Evolutionary conservation across 768 basidiomycete species (phyloP), one percentile per base, ranked within the genome.

Genomic region (Pholiota microspora): DNA sequence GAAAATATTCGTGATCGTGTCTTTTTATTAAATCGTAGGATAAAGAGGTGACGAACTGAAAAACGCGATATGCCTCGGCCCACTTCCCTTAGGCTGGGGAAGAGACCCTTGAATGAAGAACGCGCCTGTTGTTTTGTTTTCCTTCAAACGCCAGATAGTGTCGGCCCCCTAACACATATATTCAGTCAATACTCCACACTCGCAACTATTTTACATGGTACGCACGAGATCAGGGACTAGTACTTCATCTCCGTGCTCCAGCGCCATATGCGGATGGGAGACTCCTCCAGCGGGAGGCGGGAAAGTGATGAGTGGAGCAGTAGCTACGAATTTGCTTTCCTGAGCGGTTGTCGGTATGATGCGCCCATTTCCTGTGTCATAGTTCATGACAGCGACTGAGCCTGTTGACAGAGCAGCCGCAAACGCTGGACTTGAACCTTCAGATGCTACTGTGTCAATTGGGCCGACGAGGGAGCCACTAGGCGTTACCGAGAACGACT

Each of bases 201-300:
- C 25, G 13, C 29, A 24, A 45, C 23, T 29, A 50, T 10, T 32
- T 9, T 6, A 4, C 15, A 31, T 1, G 15, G 1, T 2, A 65
- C 78, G 50, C 51, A 86, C 86, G 64, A 87, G 71, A 68, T 88
- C 88, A 0, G 86, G 80, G 7, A 89, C 72, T 58, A 88, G 75
- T 7, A 89, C 62, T 59, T 89, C 86, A 7, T 62, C 63, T 4
- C 72, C 71, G 61, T 82, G 72, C 67, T 85, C 76, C 27, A 84
- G 66, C 0, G 78, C 74, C 84, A 85, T 84, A 64, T 89, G 88
- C 9, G 88, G 86, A 64, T 86, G 79, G 1, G 86, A 84, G 6
- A 73, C 71, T 9, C 62, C 69, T n/a, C 76, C 69, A 2, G 67
- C 56, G 0, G 69, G 68, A 0, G 67, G 69, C 12, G 85, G 80